phyloP scores from a whole-genome alignment of 306 rosid genomes.

The Acmispon strigosus region DNA sequence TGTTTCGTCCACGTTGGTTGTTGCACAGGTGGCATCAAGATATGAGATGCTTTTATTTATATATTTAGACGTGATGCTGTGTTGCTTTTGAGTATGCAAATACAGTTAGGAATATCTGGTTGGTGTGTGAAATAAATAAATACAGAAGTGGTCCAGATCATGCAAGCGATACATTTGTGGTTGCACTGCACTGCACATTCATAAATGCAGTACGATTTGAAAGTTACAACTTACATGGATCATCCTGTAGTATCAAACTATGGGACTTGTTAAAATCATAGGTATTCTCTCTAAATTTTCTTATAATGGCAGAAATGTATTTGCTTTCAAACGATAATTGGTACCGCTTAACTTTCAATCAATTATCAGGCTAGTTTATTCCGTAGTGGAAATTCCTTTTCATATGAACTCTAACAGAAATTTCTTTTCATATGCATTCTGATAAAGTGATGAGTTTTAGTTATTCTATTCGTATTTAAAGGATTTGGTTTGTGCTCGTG shows the following conservation, averaged over 20 bases:
- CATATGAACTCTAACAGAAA: no score
- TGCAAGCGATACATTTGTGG: not conserved
- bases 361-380: no score
- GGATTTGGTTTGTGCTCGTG: no score
- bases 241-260: not conserved
- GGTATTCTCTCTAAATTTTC: not conserved
- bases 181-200: conserved; percentile 4
- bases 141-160: conserved; percentile 10
- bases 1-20: no score
- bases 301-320: not conserved
- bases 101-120: not conserved
- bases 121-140: conserved; percentile 10
- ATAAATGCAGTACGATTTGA: not conserved
- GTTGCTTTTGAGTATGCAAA: not conserved
- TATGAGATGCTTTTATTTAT: not conserved
- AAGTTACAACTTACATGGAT: not conserved
- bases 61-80: not conserved
- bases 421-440: no score
- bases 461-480: no score
- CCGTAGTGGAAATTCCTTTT: no score
- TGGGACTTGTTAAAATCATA: not conserved
- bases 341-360: not conserved
- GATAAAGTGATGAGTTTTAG: no score
- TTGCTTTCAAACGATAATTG: not conserved
- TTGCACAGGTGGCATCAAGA: conserved; percentile 1